Conservation (phyloP, 2,329 filamentous ascomycete genomes). For the Taxawa tesnikishii region DNA sequence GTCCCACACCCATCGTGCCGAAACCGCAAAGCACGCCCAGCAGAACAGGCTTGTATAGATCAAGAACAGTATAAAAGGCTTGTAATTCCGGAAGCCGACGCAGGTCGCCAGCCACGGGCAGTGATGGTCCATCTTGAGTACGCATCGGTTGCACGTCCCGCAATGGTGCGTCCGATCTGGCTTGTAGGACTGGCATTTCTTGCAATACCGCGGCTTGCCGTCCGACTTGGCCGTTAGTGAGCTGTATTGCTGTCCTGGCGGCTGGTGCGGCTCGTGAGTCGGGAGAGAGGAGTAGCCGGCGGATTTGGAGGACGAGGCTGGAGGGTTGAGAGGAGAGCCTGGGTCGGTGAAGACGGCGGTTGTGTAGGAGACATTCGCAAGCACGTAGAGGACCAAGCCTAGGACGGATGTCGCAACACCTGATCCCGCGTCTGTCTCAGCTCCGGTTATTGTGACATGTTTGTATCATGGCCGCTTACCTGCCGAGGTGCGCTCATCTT, state of each 20-base stretch:
- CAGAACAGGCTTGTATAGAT: conserved; percentile 82
- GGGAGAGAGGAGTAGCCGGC: conserved; percentile 9
- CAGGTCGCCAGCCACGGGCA: conserved; percentile 97
- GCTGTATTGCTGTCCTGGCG: conserved; percentile 24
- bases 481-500: conserved; percentile 34
- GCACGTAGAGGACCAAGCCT: conserved; percentile 58
- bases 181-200: conserved; percentile 91
- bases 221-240: conserved; percentile 88
- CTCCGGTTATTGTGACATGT: conserved; percentile 14
- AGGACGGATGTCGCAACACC: conserved; percentile 24
- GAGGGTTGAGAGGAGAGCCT: conserved; percentile 45
- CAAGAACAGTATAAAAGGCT: conserved; percentile 85
- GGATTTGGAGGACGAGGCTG: neutral
- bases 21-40: conserved; percentile 66
- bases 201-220: conserved; percentile 81
- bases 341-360: conserved; percentile 87
- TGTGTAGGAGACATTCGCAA: conserved; percentile 84
- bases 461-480: conserved; percentile 18
- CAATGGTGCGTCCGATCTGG: conserved; percentile 95
- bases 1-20: conserved; percentile 69
- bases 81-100: conserved; percentile 89
- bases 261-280: conserved; percentile 6
- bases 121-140: conserved; percentile 99
- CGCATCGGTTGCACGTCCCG: conserved; percentile 84
- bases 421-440: too few species aligned